These are phyloP conservation scores for Hypoxylon intermedium DNA, from an alignment of 495 filamentous ascomycete species.

Conservation along the genomic window DNA sequence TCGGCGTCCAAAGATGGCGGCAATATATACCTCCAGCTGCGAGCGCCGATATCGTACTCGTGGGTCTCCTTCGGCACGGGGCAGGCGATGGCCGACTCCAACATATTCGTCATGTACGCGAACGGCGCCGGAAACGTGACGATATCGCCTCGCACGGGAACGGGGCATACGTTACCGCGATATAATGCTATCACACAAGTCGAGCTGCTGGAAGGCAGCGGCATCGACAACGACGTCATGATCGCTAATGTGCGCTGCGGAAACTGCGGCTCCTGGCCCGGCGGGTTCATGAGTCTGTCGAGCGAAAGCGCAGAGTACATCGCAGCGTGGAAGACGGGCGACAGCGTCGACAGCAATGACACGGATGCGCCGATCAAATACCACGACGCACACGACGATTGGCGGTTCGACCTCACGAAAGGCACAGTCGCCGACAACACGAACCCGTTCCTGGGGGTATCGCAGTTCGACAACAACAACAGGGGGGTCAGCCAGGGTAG, in stretches of 20 bases:
- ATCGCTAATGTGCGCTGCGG: slow-evolving; percentile 65
- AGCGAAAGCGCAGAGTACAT: slow-evolving; percentile 66
- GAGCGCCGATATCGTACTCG: slow-evolving; percentile 61
- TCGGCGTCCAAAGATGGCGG: slow-evolving; percentile 50
- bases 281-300: slow-evolving; percentile 61
- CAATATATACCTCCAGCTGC: slow-evolving; percentile 71
- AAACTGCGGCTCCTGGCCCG: slow-evolving; percentile 61
- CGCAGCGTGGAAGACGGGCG: slow-evolving; percentile 66
- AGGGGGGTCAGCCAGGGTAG: slow-evolving; percentile 26
- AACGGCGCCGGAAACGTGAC: slow-evolving; percentile 68
- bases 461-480: slow-evolving; percentile 35
- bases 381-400: slow-evolving; percentile 64
- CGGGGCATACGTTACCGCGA: slow-evolving; percentile 60
- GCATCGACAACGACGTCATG: slow-evolving; percentile 61
- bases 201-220: slow-evolving; percentile 67
- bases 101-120: slow-evolving; percentile 74
- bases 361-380: slow-evolving; percentile 57
- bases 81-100: slow-evolving; percentile 64
- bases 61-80: slow-evolving; percentile 76
- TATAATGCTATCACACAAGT: slow-evolving; percentile 58
- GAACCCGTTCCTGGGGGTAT: slow-evolving; percentile 64
- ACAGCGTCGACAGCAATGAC: slow-evolving; percentile 61
- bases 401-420: slow-evolving; percentile 62
- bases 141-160: slow-evolving; percentile 66
- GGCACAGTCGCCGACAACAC: slow-evolving; percentile 60